Base-by-base conservation (phyloP, 2,329 filamentous ascomycete species). In the Calonectria ilicicola region DNA sequence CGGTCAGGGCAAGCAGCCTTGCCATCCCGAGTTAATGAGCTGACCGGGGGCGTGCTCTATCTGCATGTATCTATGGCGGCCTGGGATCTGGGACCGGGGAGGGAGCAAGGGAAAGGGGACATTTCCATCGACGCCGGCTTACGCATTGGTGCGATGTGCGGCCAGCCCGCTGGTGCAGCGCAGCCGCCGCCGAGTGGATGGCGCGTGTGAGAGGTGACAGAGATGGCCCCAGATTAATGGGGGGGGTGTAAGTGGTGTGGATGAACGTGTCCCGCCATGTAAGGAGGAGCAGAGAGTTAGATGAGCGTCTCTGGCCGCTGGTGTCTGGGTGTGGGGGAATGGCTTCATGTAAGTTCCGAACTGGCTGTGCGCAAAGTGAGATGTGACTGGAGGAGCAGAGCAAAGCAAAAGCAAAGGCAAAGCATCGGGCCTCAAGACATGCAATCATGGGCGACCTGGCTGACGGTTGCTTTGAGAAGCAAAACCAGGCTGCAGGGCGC, bases 61-160 rank as follows among this genome's bases (percentile, higher is more conserved):
- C 27, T 44, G 58, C 23, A 46, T 38, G 35, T 44, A 56, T 66
- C 46, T 63, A 40, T 66, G 63, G 53, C 27, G 47, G 35, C 49
- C 64, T 44, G 23, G 65, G 65, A 67, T 67, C 65, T 67, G 47
- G 64, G 49, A 44, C 64, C 38, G 8, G 44, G 64, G 32, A 26
- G 51, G 26, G 19, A 29, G 21, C 58, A 53, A 64, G 68, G 62
- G 51, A 66, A 58, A 66, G 26, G 67, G 68, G 27, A 62, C 51
- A 70, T 53, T 42, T 46, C 35, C 68, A 70, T 66, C 29, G 63
- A 66, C n/a, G 68, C 63, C 38, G 44, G 62, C 63, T 70, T 63
- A 66, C 68, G 68, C 49, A 70, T 66, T 60, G 64, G 56, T 67
- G 63, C 63, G 63, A 67, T 67, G 65, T 27, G 51, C 65, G 51